These are phyloP conservation scores for Ceratobasidium sp. DNA, from an alignment of 1,284 basidiomycete genomes.

Conservation along the genomic window DNA sequence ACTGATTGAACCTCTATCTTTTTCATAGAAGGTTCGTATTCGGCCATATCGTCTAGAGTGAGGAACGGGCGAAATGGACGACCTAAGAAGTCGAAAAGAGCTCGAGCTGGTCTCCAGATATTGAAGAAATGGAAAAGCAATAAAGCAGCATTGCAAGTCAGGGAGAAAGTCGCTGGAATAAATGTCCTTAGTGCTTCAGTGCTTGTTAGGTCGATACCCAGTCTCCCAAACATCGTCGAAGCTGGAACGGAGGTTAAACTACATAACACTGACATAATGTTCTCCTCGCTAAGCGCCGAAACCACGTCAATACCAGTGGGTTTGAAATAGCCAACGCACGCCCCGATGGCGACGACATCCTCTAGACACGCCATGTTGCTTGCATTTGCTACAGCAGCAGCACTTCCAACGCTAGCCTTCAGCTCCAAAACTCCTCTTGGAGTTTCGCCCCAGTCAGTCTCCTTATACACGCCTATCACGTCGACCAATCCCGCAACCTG, in stretches of 20 bases:
- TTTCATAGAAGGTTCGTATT: conserved; percentile 45
- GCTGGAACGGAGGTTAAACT: conserved; percentile 9
- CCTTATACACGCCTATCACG: conserved; percentile 41
- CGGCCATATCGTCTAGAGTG: conserved; percentile 48
- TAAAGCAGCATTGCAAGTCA: not conserved
- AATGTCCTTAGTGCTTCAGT: conserved; percentile 21
- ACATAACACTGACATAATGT: conserved; percentile 11
- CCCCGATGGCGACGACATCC: conserved; percentile 28
- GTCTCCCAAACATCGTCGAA: conserved; percentile 17
- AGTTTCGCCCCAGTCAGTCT: conserved; percentile 28
- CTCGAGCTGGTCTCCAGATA: conserved; percentile 27
- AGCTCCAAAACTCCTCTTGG: conserved; percentile 28
- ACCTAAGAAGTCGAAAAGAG: conserved; percentile 32
- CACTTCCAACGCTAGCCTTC: conserved; percentile 24
- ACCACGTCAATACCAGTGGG: conserved; percentile 30
- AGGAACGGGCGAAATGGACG: conserved; percentile 50
- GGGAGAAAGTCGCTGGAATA: conserved; percentile 18
- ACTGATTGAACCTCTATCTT: conserved; percentile 7
- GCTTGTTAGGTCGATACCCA: conserved; percentile 10
- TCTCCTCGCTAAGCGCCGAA: conserved; percentile 12
- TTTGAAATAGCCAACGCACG: conserved; percentile 15
- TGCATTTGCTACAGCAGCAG: conserved; percentile 37
- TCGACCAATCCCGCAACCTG: conserved; percentile 64
- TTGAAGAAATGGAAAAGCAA: not conserved
- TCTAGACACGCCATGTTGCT: conserved; percentile 29